phyloP scores from a whole-genome alignment of 805 yeast species.

The Nakazawaea ernobii region DNA sequence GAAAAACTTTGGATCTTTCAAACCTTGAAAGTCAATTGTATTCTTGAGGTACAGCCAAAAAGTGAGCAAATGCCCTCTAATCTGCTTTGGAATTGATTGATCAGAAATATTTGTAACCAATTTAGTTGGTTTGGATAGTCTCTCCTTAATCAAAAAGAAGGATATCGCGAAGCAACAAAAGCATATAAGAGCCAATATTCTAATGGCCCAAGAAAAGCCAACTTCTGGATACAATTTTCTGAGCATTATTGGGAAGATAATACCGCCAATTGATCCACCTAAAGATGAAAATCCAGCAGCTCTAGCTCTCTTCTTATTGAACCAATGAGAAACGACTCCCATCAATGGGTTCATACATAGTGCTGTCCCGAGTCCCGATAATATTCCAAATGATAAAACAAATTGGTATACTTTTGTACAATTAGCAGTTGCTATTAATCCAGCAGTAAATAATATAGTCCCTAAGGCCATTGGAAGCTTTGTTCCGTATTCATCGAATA shows the following conservation, averaged over 20 bases:
- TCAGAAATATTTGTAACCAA: conserved; percentile 1
- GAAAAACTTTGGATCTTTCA: conserved; percentile 31
- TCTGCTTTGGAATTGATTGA: conserved; percentile 5
- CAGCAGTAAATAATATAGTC: conserved; percentile 34
- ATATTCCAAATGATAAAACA: conserved; percentile 33
- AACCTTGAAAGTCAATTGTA: conserved; percentile 22
- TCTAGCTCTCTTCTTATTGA: conserved; percentile 33
- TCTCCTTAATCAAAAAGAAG: conserved; percentile 29
- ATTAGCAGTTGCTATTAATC: conserved; percentile 48
- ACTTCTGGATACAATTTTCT: conserved; percentile 35
- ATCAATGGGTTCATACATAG: conserved; percentile 39
- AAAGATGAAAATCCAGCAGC: conserved; percentile 27
- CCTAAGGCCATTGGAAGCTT: conserved; percentile 35
- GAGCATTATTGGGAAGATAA: conserved; percentile 51
- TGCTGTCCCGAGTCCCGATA: conserved; percentile 37
- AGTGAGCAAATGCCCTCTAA: conserved; percentile 8
- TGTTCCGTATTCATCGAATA: conserved; percentile 51
- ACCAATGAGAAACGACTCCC: conserved; percentile 42
- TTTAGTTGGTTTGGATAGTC: conserved; percentile 21
- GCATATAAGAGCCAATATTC: conserved; percentile 37
- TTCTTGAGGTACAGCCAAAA: conserved; percentile 8
- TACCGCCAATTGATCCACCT: conserved; percentile 67
- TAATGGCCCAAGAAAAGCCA: conserved; percentile 60
- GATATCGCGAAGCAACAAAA: conserved; percentile 19
- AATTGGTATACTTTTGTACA: conserved; percentile 32